Evolutionary conservation across 805 yeast species (phyloP).

Genomic region (Cyberlindnera sargentensis): DNA sequence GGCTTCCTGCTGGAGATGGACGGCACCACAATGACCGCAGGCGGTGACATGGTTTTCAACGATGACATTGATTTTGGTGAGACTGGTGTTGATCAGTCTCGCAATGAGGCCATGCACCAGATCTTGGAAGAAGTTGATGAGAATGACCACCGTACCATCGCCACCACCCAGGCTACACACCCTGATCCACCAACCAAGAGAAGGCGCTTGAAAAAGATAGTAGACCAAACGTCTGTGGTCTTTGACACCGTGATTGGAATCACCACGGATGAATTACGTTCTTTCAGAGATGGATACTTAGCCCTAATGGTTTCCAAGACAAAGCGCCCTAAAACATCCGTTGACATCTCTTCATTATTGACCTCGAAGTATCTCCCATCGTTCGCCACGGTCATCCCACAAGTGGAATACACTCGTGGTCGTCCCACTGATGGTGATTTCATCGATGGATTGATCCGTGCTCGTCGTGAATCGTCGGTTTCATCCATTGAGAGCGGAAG

Average conservation of each 20-base stretch:
- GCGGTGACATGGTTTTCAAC: conserved; percentile 6
- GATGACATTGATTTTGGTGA: conserved; percentile 3
- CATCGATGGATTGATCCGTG: conserved; percentile 19
- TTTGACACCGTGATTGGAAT: conserved; percentile 16
- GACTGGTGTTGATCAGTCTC: conserved; percentile 4
- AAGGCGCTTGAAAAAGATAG: conserved; percentile 3
- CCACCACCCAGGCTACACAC: too few relatives aligned
- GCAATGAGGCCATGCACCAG: conserved; percentile 5
- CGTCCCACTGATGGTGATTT: conserved; percentile 15
- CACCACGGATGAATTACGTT: conserved; percentile 18
- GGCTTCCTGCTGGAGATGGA: conserved; percentile 18
- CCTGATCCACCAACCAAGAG: not conserved
- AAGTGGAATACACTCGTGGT: conserved; percentile 7
- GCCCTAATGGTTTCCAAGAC: conserved; percentile 7
- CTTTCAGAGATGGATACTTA: conserved; percentile 20
- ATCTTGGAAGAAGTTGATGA: conserved; percentile 9
- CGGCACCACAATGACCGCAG: conserved; percentile 3
- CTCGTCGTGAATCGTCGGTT: conserved; percentile 10
- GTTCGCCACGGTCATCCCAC: not conserved
- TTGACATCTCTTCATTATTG: not conserved
- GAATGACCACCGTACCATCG: too few relatives aligned
- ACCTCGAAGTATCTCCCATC: not conserved
- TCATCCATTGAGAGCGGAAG: conserved; percentile 19
- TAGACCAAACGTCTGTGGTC: conserved; percentile 1
- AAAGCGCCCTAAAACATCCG: not conserved